These are phyloP conservation scores for Paramecium sexaurelia DNA, from an alignment of 73 alveolate genomes.

Conservation along the genomic window DNA sequence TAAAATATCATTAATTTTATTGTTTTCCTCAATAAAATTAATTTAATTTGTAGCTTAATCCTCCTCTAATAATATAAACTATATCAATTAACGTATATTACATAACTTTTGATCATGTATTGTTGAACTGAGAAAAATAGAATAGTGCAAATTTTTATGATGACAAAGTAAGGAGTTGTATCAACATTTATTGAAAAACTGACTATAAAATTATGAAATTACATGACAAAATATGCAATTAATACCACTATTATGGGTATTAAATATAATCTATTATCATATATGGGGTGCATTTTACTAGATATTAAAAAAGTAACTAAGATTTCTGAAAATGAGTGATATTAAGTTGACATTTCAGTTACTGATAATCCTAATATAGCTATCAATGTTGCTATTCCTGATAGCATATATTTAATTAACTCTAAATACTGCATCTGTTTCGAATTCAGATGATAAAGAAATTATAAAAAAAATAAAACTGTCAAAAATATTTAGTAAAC, in stretches of 20 bases:
- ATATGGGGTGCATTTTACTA: neutral
- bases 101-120: neutral
- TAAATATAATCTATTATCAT: neutral
- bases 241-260: neutral
- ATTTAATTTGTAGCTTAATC: slow-evolving; percentile 26
- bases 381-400: neutral
- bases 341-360: neutral
- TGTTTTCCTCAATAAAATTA: slow-evolving; percentile 36
- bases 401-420: neutral
- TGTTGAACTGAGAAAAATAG: neutral
- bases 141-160: neutral
- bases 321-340: neutral
- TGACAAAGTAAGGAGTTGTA: neutral
- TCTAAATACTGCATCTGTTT: neutral
- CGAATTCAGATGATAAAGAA: neutral
- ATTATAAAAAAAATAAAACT: neutral
- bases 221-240: neutral
- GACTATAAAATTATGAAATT: neutral
- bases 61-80: slow-evolving; percentile 11
- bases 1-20: slow-evolving; percentile 57
- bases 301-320: neutral
- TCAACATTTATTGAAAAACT: neutral
- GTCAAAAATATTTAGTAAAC: neutral
- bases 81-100: neutral
- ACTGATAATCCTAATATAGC: neutral